Base-by-base conservation (phyloP, 2,329 filamentous ascomycete species). In the Chrysoporthe cubensis region DNA sequence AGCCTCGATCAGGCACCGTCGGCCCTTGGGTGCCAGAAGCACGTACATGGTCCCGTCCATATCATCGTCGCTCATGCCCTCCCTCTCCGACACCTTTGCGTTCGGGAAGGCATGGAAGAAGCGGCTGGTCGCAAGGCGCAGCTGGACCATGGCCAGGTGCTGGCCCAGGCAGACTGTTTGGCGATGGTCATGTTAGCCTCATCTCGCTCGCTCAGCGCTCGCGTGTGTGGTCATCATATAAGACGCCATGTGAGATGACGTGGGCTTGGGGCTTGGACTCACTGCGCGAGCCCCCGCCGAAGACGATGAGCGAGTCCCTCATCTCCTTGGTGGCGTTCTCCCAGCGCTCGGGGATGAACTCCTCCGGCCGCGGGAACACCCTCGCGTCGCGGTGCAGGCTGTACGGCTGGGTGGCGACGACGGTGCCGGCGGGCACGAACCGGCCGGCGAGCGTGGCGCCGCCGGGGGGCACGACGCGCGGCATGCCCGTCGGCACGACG, bases 111-210 rank as follows among this genome's bases (percentile, higher is more conserved):
- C 62, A n/a, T 69, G 72, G 74, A 87, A 86, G 74, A 88, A 84
- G 11, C 80, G 76, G 0, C 84, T 82, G 2, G 79, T 77, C 0
- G 79, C 83, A 48, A 85, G 79, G 5, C 84, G 78, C 26, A 88
- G 72, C 71, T 88, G 85, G 74, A 86, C 83, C n/a, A 79, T 78
- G 0, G 86, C 86, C 11, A 88, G 78, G 66, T 87, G 83, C 34
- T 85, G 76, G 3, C 86, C 86, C 18, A 88, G 76, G 69, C 86
- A 88, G 4, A 73, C 75, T 77, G n/a, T 52, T 54, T 21, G 50
- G n/a, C 8, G 14, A 21, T 48, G 11, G 32, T 34, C n/a, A 40
- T 37, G 6, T 66, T 42, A 44, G 42, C 32, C 5, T 66, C 40
- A 40, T 37, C 57, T 40, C 50, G 34, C 48, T 26, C n/a, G 50